Conservation (phyloP, 306 rosid genomes). For the Malus asiatica region DNA sequence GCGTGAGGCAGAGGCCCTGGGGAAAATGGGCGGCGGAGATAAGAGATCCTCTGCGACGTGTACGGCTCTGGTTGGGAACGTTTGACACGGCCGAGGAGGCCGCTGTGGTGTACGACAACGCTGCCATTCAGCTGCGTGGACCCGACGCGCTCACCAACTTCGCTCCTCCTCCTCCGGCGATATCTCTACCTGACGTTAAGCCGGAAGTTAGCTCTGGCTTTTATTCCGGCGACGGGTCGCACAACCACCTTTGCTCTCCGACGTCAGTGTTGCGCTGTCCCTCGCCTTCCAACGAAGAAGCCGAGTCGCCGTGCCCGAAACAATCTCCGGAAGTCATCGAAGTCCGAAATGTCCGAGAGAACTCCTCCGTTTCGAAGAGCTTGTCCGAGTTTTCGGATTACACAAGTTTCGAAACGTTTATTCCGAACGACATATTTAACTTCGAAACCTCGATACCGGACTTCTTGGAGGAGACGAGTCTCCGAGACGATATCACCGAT, state of each 20-base stretch:
- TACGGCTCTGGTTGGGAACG: constrained; percentile 89
- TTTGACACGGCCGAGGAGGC: constrained; percentile 95
- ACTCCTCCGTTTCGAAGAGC: constrained; percentile 38
- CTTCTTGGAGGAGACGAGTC: constrained; percentile 20
- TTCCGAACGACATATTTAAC: constrained; percentile 44
- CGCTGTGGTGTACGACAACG: constrained; percentile 87
- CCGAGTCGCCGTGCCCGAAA: constrained; percentile 25
- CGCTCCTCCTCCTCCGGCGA: constrained; percentile 31
- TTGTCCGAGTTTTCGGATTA: constrained; percentile 28
- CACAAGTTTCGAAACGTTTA: constrained; percentile 30
- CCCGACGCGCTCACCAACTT: constrained; percentile 92
- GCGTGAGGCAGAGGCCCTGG: constrained; percentile 97
- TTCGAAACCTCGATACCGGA: constrained; percentile 37
- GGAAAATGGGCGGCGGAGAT: constrained; percentile 99
- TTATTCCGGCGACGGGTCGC: constrained; percentile 52
- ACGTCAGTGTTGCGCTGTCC: constrained; percentile 60
- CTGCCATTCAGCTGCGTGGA: constrained; percentile 88
- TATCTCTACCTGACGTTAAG: constrained; percentile 6
- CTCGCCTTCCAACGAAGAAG: constrained; percentile 48
- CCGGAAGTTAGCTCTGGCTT: constrained; percentile 13
- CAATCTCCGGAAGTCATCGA: constrained; percentile 1
- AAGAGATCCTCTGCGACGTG: constrained; percentile 81
- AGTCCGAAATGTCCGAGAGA: constrained; percentile 17
- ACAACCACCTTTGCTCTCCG: constrained; percentile 50
- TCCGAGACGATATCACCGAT: constrained; percentile 7